Base-by-base conservation (phyloP, 805 yeast species). In the Zygoascus flipseniorum region DNA sequence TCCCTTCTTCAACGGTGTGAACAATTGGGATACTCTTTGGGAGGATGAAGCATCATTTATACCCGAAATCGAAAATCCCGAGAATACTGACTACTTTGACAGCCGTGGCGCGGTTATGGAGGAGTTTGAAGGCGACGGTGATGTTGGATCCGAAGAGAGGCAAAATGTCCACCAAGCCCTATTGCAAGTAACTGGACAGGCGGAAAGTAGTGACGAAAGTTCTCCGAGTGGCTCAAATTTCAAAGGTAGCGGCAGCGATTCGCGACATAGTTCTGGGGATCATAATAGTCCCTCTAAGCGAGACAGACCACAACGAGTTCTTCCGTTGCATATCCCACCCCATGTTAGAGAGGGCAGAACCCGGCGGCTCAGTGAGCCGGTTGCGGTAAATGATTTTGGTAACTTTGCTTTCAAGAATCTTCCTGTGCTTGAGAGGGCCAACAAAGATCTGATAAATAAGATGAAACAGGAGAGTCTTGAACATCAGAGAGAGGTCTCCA, bases 41-140 rank as follows among this genome's bases (percentile, higher is more conserved):
- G 85, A 81, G 16, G 85, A 80, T 37, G 89, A 93, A 0, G 70
- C 75, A 3, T 80, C 95, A 0, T 93, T 93, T 70, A 82, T 89
- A 8, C 99, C 99, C 0, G 71, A 72, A 11, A 71, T 79, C 8
- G 87, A 82, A 6, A 78, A 88, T 60, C 96, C 97, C 0, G 95
- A 86, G 62, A 82, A 83, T 48, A 90, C 97, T 0, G 95, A 89
- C 51, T 92, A 93, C 64, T 93, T 92, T 68, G 99, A 93, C 62
- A 60, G 77, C 4, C 79, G 99, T 62, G 99, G 99, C 3, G 98
- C 97, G 0, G 81, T 77, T 10, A 69, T 86, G 62, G 74, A 79
- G 5, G 79, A 77, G 52, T 85, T 86, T 54, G 83, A 85, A 4
- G 69, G 64, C 20, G 71, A 66, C 0, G 63, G 31, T 23, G 54